Percentiles rank a stretch among this genome's conserved stretches.
phyloP scores from a whole-genome alignment of 306 rosid genomes.

The Amphicarpaea edgeworthii region DNA sequence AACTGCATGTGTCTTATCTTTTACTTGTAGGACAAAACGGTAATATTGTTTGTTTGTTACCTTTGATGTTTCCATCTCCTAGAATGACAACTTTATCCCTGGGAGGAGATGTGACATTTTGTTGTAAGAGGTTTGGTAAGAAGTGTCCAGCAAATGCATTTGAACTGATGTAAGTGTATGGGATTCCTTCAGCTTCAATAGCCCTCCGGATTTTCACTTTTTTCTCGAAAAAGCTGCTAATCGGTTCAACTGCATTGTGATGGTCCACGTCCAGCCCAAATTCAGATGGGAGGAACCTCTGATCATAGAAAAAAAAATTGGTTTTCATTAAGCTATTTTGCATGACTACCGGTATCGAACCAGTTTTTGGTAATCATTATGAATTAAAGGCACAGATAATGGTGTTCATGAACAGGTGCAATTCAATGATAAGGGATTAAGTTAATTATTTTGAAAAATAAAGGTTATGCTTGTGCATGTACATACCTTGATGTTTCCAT shows the following conservation, averaged over 20 bases:
- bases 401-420: too few species aligned
- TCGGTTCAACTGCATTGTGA: slow-evolving; percentile 45
- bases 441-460: too few species aligned
- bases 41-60: slow-evolving; percentile 22
- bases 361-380: too few species aligned
- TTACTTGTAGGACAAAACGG: not conserved
- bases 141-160: slow-evolving; percentile 45
- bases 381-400: too few species aligned
- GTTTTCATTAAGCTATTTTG: too few species aligned
- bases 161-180: slow-evolving; percentile 34
- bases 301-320: not conserved
- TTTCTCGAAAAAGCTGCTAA: not conserved
- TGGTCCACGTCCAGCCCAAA: slow-evolving; percentile 50
- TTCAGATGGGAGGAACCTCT: slow-evolving; percentile 58
- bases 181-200: slow-evolving; percentile 47
- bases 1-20: not conserved
- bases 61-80: slow-evolving; percentile 59
- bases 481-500: slow-evolving; percentile 55
- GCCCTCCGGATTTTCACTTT: slow-evolving; percentile 40
- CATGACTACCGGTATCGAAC: too few species aligned
- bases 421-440: too few species aligned
- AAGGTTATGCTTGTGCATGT: too few species aligned
- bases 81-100: slow-evolving; percentile 53
- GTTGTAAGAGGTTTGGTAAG: slow-evolving; percentile 39
- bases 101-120: slow-evolving; percentile 46